These are phyloP conservation scores for Piromyces sp. DNA, from an alignment of 192 early-diverging fungal species.

Conservation along the genomic window DNA sequence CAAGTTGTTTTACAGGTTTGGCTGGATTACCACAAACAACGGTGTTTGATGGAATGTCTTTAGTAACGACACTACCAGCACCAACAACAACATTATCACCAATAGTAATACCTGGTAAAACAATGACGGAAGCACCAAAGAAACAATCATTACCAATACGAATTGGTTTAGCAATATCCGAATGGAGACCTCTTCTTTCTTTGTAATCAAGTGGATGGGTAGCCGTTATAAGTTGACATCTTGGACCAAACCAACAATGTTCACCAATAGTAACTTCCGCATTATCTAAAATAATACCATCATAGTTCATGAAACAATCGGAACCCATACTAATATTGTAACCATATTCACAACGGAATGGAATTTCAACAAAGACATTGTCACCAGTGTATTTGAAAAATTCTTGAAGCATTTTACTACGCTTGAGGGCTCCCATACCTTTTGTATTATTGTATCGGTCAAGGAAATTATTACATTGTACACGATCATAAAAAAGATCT, in stretches of 20 bases:
- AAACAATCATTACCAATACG: slow-evolving; percentile 71
- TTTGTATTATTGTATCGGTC: background rate
- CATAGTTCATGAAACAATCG: slow-evolving; percentile 25
- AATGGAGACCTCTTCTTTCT: slow-evolving; percentile 3
- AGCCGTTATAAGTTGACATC: slow-evolving; percentile 56
- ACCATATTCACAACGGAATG: background rate
- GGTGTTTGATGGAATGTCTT: slow-evolving; percentile 56
- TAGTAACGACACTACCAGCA: slow-evolving; percentile 77
- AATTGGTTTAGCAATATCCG: background rate
- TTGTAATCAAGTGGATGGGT: slow-evolving; percentile 51
- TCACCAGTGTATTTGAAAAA: background rate
- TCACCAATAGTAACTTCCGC: slow-evolving; percentile 56
- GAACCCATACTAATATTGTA: background rate
- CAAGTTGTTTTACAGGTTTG: slow-evolving; percentile 40
- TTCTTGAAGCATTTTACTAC: background rate
- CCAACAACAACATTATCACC: slow-evolving; percentile 52
- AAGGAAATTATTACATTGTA: background rate
- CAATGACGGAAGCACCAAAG: slow-evolving; percentile 65
- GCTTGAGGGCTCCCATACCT: background rate
- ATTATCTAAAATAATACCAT: slow-evolving; percentile 58
- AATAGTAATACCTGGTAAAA: slow-evolving; percentile 75
- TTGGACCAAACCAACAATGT: slow-evolving; percentile 52
- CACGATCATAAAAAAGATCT: background rate
- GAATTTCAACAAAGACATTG: background rate
- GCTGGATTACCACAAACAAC: slow-evolving; percentile 82